Percentiles rank a stretch among this genome's conserved stretches.
phyloP scores from a whole-genome alignment of 2,329 filamentous ascomycete genomes.

The Trematosphaeria pertusa region DNA sequence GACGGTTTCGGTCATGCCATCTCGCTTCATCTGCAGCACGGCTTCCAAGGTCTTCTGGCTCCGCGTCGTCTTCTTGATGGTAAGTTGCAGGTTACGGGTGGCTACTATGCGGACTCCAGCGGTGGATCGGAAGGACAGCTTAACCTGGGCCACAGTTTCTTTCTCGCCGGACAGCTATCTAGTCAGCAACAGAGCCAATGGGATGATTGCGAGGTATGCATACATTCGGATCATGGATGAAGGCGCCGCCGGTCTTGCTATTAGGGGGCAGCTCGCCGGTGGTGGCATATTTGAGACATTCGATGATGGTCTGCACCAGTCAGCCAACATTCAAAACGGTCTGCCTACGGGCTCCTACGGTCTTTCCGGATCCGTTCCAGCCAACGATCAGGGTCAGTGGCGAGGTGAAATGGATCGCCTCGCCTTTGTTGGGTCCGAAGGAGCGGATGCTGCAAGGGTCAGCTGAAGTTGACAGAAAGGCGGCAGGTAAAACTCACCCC shows the following conservation, averaged over 20 bases:
- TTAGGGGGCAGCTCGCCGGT: constrained; percentile 93
- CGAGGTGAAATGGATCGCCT: constrained; percentile 86
- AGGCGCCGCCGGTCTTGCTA: constrained; percentile 83
- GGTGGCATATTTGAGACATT: constrained; percentile 97
- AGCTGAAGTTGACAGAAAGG: constrained; percentile 10
- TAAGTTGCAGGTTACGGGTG: constrained; percentile 83
- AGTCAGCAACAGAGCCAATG: constrained; percentile 34
- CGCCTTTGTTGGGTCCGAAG: constrained; percentile 76
- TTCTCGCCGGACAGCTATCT: constrained; percentile 75
- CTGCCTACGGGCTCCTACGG: constrained; percentile 53
- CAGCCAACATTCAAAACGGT: too few relatives aligned
- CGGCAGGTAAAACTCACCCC: constrained; percentile 59
- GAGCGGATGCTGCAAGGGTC: constrained; percentile 71
- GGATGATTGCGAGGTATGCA: constrained; percentile 49
- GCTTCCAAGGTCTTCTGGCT: constrained; percentile 86
- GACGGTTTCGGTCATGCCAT: constrained; percentile 79
- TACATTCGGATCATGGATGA: constrained; percentile 91
- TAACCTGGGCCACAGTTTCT: constrained; percentile 89
- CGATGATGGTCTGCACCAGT: constrained; percentile 80
- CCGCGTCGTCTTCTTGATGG: constrained; percentile 79
- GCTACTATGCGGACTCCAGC: constrained; percentile 81
- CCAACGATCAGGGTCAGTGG: constrained; percentile 96
- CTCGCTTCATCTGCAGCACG: constrained; percentile 74
- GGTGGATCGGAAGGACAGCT: constrained; percentile 82
- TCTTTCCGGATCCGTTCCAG: constrained; percentile 97